Conservation (phyloP, 2,329 filamentous ascomycete species). For the Colletotrichum sp. region DNA sequence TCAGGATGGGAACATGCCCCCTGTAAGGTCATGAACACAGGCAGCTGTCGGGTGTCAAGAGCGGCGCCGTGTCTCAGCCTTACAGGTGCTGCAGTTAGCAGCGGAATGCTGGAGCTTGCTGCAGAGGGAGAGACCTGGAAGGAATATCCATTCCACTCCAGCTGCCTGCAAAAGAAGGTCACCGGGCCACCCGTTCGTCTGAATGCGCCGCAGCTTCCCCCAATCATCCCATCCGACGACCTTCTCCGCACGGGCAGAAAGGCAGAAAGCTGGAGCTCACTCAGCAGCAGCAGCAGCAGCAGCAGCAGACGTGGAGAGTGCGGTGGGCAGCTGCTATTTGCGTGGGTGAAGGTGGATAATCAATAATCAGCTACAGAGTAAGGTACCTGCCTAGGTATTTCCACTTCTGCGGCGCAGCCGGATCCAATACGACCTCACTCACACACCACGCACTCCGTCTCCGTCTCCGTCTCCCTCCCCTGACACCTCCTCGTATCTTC, state of each 20-base stretch:
- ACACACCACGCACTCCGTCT: background rate
- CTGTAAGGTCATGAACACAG: background rate
- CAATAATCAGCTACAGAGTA: background rate
- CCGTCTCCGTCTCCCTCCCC: background rate
- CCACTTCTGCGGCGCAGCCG: background rate
- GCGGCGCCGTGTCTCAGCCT: background rate
- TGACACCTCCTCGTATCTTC: background rate
- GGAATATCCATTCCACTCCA: background rate
- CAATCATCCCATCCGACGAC: background rate
- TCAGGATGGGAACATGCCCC: background rate
- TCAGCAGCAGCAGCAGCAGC: background rate
- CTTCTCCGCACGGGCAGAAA: background rate
- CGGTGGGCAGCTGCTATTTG: background rate
- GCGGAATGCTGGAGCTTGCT: background rate
- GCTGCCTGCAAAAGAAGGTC: background rate
- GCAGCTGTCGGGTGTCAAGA: background rate
- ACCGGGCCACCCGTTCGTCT: slow-evolving; percentile 11
- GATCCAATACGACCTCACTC: background rate
- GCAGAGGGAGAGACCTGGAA: background rate
- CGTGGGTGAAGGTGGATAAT: background rate
- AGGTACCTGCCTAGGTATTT: background rate
- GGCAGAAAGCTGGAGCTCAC: background rate
- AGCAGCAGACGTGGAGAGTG: background rate
- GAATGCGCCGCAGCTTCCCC: background rate
- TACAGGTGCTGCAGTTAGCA: background rate